Evolutionary conservation across 345 rosid genomes (phyloP), one percentile per base, ranked within the genome.

Genomic region (Moricandia moricandioides): DNA sequence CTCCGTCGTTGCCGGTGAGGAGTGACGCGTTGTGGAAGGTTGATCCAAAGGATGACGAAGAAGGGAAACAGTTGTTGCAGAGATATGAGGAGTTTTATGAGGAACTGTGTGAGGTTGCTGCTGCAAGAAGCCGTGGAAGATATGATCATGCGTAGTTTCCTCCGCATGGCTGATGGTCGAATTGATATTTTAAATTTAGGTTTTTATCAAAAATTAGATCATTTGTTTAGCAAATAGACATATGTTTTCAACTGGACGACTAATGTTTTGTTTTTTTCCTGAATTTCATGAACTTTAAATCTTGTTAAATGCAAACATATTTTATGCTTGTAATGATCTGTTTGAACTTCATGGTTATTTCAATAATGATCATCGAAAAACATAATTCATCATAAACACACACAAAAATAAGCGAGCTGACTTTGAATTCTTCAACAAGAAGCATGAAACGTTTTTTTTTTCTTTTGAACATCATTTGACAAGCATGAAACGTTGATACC

Each of bases 11-110:
- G 43, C 54, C 30, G 0, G 37, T 8, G 45, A 60, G 14, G 6
- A 6, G 13, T 2, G 24, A 65, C 6, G 63, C 17, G 0, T 71
- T 72, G 73, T 71, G 68, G 72, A 78, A n/a, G 24, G 52, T 26
- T 31, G 16, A 59, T 2, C 35, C 58, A 1, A n/a, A 45, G 1
- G 67, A 49, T 12, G 33, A 27, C 0, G 73, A 60, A 66, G 69
- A 71, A 18, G 35, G 0, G 24, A 60, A 12, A 7, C 1, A 18
- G 11, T 4, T 66, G 29, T 0, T 71, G 57, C 3, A 2, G n/a
- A 65, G 8, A 18, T 61, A 1, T 3, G 77, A 78, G 24, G 27
- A 0, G 5, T n/a, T 66, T 17, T 72, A 66, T 59, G 69, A 52
- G 6, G 43, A 66, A 1, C 14, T 78, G 3, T 51, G 45, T 59